Evolutionary conservation across 805 yeast species (phyloP), one percentile per base, ranked within the genome.

Genomic region (Candida peoriensis): DNA sequence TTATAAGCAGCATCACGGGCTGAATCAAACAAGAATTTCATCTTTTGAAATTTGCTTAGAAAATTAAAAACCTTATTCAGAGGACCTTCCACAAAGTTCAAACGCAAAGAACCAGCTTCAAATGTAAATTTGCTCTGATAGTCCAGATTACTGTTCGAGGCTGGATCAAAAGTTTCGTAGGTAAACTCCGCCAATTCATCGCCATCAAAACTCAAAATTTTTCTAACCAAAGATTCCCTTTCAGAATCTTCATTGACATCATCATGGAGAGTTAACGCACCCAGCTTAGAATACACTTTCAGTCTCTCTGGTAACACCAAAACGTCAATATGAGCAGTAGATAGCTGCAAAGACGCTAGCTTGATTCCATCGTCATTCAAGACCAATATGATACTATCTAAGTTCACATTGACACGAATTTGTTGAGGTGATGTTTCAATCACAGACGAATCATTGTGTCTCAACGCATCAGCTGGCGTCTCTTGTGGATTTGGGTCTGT

Each of bases 1-100:
- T 81, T 75, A 46, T 87, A 73, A 0, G 97, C 96, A 9, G 88
- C 85, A 49, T 81, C 86, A 38, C 97, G 72, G 0, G 97, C 95
- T 15, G 73, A 65, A 50, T 93, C 98, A 57, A 84, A 94, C n/a
- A 89, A 68, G 4, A 74, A 75, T 57, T 93, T 93, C 95, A 90
- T 86, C 46, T 73, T 73, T 39, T 77, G 81, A 50, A 94, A 84
- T 46, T 81, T 82, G 44, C 75, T 75, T 48, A 87, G 62, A 48
- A 77, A 90, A 9, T 71, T 66, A 20, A 81, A 50, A 9, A 94
- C 71, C 44, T 79, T 72, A 22, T 78, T 69, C 38, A 88, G 70
- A 0, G 97, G 82, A 39, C 78, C 82, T 48, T 90, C 96, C 14
- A 87, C 78, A 52, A 89, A 84, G 54, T 79, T 83, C 5, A 93